phyloP scores from a whole-genome alignment of 441 rosid species.

The Gossypium lobatum region DNA sequence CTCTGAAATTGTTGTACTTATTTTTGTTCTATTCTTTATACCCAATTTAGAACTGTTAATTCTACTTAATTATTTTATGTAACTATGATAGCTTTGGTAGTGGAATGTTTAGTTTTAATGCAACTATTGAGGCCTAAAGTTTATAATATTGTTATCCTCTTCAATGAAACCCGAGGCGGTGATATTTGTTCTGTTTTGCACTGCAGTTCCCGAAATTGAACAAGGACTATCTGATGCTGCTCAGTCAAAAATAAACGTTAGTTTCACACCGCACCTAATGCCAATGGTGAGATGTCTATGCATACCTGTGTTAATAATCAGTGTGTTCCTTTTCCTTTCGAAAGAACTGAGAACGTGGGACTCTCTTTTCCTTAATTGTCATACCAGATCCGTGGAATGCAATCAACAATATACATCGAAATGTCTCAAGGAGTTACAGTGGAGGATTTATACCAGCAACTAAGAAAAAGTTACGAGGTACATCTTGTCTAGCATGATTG shows the following conservation, averaged over 20 bases:
- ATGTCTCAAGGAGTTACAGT: slow-evolving; percentile 46
- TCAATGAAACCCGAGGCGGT: background rate
- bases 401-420: slow-evolving; percentile 60
- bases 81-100: background rate
- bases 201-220: slow-evolving; percentile 94
- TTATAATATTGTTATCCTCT: background rate
- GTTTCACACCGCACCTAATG: slow-evolving; percentile 98
- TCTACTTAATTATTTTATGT: background rate
- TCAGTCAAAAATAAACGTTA: slow-evolving; percentile 63
- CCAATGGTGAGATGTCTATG: slow-evolving; percentile 58
- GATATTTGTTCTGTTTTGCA: slow-evolving; percentile 18
- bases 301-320: background rate
- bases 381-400: slow-evolving; percentile 79
- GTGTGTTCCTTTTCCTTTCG: slow-evolving; percentile 8
- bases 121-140: background rate
- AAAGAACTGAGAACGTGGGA: background rate
- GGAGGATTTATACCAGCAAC: slow-evolving; percentile 47
- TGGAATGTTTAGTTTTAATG: background rate
- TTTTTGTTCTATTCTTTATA: background rate
- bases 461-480: slow-evolving; percentile 50
- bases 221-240: slow-evolving; percentile 86
- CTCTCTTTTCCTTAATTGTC: slow-evolving; percentile 13
- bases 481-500: background rate
- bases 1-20: background rate
- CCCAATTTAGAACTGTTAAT: background rate